Conservation (phyloP, 2,329 filamentous ascomycete genomes). For the Alternaria solani region DNA sequence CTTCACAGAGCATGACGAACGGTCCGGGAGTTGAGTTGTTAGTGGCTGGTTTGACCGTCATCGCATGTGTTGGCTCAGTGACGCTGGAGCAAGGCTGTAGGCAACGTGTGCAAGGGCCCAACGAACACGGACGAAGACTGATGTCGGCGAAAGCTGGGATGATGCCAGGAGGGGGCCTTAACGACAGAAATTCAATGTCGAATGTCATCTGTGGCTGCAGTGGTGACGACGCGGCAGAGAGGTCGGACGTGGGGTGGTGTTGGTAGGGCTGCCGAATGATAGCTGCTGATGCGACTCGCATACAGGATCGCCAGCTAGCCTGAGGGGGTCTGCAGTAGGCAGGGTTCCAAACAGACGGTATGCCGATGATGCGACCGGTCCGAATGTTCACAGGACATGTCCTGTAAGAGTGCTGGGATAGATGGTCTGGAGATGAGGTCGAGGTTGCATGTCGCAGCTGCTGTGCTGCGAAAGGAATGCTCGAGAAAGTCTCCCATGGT, state of each 20-base stretch:
- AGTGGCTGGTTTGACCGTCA: slow-evolving; percentile 37
- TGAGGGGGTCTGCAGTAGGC: slow-evolving; percentile 11
- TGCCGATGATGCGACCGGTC: neutral
- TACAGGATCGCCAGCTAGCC: slow-evolving; percentile 29
- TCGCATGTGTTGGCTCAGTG: slow-evolving; percentile 14
- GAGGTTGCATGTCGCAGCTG: neutral
- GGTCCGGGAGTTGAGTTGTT: slow-evolving; percentile 23
- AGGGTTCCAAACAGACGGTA: slow-evolving; percentile 7
- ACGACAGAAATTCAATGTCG: slow-evolving; percentile 28
- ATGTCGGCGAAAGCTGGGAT: slow-evolving; percentile 17
- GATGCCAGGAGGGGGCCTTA: slow-evolving; percentile 11
- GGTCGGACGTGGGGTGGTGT: slow-evolving; percentile 6
- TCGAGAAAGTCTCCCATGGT: neutral
- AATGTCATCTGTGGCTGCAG: slow-evolving; percentile 11
- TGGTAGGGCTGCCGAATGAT: slow-evolving; percentile 41
- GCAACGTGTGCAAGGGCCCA: slow-evolving; percentile 17
- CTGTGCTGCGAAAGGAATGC: neutral
- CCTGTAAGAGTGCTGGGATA: neutral
- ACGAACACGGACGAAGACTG: slow-evolving; percentile 11
- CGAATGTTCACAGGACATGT: neutral
- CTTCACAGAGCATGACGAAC: slow-evolving; percentile 21
- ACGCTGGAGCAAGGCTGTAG: slow-evolving; percentile 30
- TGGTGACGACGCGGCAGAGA: neutral
- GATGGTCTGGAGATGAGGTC: neutral
- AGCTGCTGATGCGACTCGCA: slow-evolving; percentile 23